Evolutionary conservation across 805 yeast genomes (phyloP), one percentile per base, ranked within the genome.

Genomic region (Aciculoconidium aculeatum): DNA sequence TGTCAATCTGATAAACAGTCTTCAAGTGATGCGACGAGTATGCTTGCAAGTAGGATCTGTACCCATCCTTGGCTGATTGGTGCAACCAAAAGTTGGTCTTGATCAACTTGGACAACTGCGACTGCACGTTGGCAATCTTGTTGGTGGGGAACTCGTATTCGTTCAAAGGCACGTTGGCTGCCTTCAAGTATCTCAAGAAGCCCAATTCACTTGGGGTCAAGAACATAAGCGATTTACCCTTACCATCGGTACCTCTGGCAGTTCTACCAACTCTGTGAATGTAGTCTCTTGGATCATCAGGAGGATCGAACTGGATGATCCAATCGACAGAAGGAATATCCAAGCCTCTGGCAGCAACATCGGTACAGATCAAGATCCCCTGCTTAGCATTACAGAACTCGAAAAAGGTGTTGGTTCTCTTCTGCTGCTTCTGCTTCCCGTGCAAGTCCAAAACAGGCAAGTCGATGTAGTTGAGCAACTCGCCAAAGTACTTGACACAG

Each of bases 261-360:
- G 99, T 92, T 70, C 99, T 80, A 43, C 99, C 99, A 20, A 92
- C 98, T 61, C 99, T 78, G 65, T 92, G 99, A 45, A 92, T 92
- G 58, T 92, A 92, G 62, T 92, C 97, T 65, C 97, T 79, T 61
- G 98, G 98, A 64, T 92, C 98, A 80, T 92, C 98, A 56, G 98
- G 98, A 32, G 98, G 98, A 58, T 92, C 99, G 52, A 86, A 92
- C 67, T 92, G 98, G 42, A 92, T 82, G 51, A 92, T 92, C 98
- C 98, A 92, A 65, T 94, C 98, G 32, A 92, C 98, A 16, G 94
- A 80, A 31, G 99, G 99, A 45, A 92, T 92, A 67, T 92, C 99
- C 43, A 92, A 75, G 14, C 99, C 99, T 71, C 99, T 80, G 13
- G 99, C 98, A 17, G 98, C 99, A 44, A 92, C 98, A 60, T 92